Evolutionary conservation across 495 filamentous ascomycete genomes (phyloP).

Genomic region (Penicillium arizonense): DNA sequence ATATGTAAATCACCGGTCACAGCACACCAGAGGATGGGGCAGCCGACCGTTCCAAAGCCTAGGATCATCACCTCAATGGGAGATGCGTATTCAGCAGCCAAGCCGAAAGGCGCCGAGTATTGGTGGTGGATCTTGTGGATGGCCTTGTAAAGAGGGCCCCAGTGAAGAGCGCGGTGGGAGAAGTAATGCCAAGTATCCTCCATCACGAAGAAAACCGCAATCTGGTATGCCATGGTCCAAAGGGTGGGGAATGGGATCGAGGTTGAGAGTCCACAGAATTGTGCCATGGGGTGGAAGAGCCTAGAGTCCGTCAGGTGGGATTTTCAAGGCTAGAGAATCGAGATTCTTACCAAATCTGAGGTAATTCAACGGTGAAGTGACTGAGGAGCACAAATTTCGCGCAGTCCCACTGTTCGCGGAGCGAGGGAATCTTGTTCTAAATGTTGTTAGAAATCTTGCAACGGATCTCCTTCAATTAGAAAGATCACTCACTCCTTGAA

Average conservation of each 20-base stretch:
- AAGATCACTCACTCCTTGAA: constrained; percentile 68
- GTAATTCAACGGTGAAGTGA: constrained; percentile 96
- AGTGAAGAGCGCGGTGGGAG: constrained; percentile 91
- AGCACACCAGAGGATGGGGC: constrained; percentile 82
- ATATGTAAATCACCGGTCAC: constrained; percentile 87
- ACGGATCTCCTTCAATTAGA: too few relatives aligned
- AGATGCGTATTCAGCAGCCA: constrained; percentile 96
- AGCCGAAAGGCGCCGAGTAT: constrained; percentile 94
- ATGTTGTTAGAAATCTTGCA: background rate
- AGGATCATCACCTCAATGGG: constrained; percentile 97
- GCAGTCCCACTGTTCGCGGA: constrained; percentile 90
- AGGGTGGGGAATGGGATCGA: constrained; percentile 84
- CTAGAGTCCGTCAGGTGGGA: constrained; percentile 24
- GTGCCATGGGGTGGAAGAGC: constrained; percentile 97
- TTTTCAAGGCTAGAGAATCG: background rate
- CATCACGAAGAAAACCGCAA: constrained; percentile 89
- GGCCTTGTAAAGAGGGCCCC: constrained; percentile 88
- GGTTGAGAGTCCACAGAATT: constrained; percentile 85
- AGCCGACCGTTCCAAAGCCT: constrained; percentile 84
- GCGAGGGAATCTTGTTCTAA: constrained; percentile 85
- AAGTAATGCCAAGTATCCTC: constrained; percentile 99
- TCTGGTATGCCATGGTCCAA: constrained; percentile 86
- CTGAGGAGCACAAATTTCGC: constrained; percentile 85
- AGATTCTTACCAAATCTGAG: constrained; percentile 80
- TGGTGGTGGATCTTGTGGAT: constrained; percentile 99